Evolutionary conservation across 129 eudicot genomes (phyloP).

Genomic region (Escallonia herrerae): DNA sequence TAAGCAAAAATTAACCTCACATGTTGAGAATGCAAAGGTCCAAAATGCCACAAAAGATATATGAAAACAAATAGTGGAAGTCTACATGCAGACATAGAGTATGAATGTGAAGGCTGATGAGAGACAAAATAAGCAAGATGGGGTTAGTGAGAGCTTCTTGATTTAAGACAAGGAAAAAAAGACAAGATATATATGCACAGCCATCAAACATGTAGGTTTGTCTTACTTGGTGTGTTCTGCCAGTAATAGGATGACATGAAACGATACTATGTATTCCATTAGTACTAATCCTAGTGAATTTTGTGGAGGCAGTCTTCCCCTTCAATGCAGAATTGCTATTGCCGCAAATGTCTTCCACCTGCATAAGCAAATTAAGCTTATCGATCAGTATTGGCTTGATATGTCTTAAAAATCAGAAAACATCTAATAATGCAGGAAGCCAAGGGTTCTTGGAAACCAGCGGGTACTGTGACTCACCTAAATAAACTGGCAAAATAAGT

Average conservation of each 20-base stretch:
- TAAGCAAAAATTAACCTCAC: too few relatives aligned
- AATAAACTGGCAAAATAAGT: too few relatives aligned
- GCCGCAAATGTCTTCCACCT: constrained; percentile 39
- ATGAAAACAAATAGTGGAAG: too few relatives aligned
- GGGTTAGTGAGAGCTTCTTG: too few relatives aligned
- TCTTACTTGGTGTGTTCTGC: constrained; percentile 95
- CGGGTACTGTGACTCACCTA: too few relatives aligned
- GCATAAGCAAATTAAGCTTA: constrained; percentile 7
- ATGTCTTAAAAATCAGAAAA: constrained; percentile 4
- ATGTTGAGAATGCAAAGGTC: too few relatives aligned
- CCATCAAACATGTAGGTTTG: background rate
- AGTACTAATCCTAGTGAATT: constrained; percentile 71
- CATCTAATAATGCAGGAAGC: constrained; percentile 3
- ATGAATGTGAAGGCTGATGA: too few relatives aligned
- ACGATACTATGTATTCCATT: constrained; percentile 79
- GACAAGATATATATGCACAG: background rate
- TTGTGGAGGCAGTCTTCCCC: constrained; percentile 89
- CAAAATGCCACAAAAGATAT: too few relatives aligned
- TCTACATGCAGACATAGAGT: too few relatives aligned
- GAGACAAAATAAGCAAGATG: too few relatives aligned
- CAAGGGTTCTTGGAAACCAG: background rate
- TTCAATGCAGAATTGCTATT: constrained; percentile 28
- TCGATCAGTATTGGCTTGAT: constrained; percentile 2
- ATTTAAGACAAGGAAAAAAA: too few relatives aligned
- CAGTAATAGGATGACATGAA: constrained; percentile 85